Evolutionary conservation across 2,329 filamentous ascomycete species (phyloP), one percentile per base, ranked within the genome.

Genomic region (Cladosporium sp.): DNA sequence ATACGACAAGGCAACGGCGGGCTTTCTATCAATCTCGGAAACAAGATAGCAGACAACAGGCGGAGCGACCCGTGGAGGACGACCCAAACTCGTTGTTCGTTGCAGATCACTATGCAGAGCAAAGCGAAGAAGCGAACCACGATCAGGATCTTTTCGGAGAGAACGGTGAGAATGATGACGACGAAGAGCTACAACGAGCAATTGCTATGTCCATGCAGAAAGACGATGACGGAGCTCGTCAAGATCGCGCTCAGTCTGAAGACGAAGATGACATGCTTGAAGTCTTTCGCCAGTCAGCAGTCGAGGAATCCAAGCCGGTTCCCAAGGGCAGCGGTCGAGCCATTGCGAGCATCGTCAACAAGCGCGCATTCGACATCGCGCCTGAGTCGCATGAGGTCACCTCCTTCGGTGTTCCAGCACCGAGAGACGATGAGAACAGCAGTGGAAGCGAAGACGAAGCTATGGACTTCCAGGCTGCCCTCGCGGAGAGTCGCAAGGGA

Each of bases 131-230:
- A 14, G 58, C 58, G 9, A 56, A 59, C 1, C 61, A 63, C 2
- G 68, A 66, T n/a, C 61, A 61, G 32, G 77, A 82, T 28, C 79
- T 80, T 0, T 68, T 89, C 1, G 86, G 86, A 55, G 80, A 78
- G 52, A 72, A 73, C 14, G 72, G 76, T 37, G 69, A 74, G 7
- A 75, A 74, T 11, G 76, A 79, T 13, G 83, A 87, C 37, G 86
- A 91, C 14, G 84, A 87, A 57, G 89, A 95, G 48, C 75, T 97
- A 5, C 83, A 83, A 54, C 80, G 78, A 56, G 91, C 92, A 10
- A 95, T 97, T 63, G 86, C 87, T 2, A 77, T 97, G 69, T 97
- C 92, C 4, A 72, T 97, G 35, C 80, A 75, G 49, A 62, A 85
- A 59, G 84, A 75, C n/a, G 78, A 84, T 44, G 65, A 61, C 3